Base-by-base conservation (phyloP, 23 red algal species). In the Gracilariopsis chorda region DNA sequence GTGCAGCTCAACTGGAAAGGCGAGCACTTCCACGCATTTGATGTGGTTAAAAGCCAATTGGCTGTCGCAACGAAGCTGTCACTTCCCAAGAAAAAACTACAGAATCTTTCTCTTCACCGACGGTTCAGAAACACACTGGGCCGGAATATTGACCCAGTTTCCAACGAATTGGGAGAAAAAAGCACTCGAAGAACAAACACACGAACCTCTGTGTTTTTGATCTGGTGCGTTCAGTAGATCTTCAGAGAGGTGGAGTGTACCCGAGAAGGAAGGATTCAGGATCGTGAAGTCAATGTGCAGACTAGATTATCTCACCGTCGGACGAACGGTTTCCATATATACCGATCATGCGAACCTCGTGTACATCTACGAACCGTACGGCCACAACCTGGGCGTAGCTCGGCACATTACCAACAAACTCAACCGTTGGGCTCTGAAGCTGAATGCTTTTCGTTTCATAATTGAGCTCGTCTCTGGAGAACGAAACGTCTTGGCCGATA, bases 101-200 rank as follows among this genome's bases (percentile, higher is more conserved):
- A 23, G 17, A 67, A 4, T 84, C 3, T 84, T 51, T 28, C 58
- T 84, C 7, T 84, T 84, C 58, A 84, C 59, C 11, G 80, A 67
- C 49, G 59, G 53, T 9, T 84, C 80, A 6, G 80, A 84, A 12
- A 84, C 80, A 7, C 80, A 84, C 29, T 65, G 51, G 80, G 51
- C 80, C 25, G 39, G 21, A 51, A 44, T 84, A 16, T 55, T 84
- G 53, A 63, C 53, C 11, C 80, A 84, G 39, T 29, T 84, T 11
- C 55, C 52, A 29, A 20, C n/a, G 20, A 11, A 67, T 10, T 55
- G 42, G 20, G 19, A 17, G 32, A 68, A 86, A 71, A 3, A 39
- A 45, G 43, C 27, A 6, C 21, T 86, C 23, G 60, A 86, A 35
- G 34, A 37, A n/a, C 82, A 86, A 44, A 9, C 21, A 16, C 82